Conservation (phyloP, 805 yeast genomes). For the Saccharomycopsis sp. region DNA sequence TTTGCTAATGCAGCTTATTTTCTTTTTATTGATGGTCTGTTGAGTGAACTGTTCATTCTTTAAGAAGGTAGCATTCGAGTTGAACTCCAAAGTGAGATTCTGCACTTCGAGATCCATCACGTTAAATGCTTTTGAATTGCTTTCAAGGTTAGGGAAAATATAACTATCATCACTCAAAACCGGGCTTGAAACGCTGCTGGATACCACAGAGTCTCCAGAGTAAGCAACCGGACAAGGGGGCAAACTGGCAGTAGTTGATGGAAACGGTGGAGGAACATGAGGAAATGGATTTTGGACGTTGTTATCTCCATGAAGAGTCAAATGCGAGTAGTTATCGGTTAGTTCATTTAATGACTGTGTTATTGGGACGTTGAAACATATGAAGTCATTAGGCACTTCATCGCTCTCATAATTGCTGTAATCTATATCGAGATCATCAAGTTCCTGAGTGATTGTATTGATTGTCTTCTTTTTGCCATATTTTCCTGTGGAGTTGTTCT, state of each 20-base stretch:
- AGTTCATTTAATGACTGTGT: conserved; percentile 17
- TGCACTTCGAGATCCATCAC: conserved; percentile 18
- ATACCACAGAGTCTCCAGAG: neutral
- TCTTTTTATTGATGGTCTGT: conserved; percentile 19
- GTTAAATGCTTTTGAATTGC: conserved; percentile 18
- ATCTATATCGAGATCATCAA: conserved; percentile 14
- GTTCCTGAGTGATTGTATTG: neutral
- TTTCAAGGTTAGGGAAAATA: conserved; percentile 16
- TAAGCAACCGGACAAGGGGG: neutral
- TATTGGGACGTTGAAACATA: conserved; percentile 22
- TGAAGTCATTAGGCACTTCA: conserved; percentile 20
- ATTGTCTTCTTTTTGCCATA: neutral
- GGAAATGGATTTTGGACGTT: neutral
- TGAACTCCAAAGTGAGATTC: conserved; percentile 20
- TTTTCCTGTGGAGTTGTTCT: neutral
- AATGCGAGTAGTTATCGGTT: neutral
- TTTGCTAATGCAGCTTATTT: conserved; percentile 14
- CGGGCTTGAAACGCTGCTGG: conserved; percentile 13
- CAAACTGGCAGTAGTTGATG: neutral
- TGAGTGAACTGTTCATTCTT: conserved; percentile 16
- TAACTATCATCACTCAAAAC: conserved; percentile 18
- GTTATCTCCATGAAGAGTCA: neutral
- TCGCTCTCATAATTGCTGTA: conserved; percentile 18
- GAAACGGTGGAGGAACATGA: neutral
- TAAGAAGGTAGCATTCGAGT: conserved; percentile 14